Evolutionary conservation across 768 basidiomycete genomes (phyloP).

Genomic region (Serpula lacrymans): DNA sequence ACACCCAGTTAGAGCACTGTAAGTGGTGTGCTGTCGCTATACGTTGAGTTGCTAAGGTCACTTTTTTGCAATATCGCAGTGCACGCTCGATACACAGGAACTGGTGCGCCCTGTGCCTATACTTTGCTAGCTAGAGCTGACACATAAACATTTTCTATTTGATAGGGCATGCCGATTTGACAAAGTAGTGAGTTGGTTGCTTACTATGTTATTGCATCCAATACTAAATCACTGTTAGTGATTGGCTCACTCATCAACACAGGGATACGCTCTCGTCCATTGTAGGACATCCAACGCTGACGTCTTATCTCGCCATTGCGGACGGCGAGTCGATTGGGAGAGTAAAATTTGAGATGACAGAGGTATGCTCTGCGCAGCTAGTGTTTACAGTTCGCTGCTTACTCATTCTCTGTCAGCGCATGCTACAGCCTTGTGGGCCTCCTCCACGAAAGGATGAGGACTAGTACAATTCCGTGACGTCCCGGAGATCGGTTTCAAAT

Average conservation of each 20-base stretch:
- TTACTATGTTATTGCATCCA: neutral
- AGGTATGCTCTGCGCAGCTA: constrained; percentile 49
- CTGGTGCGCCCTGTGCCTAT: constrained; percentile 51
- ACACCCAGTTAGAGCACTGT: constrained; percentile 95
- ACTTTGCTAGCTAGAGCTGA: constrained; percentile 1
- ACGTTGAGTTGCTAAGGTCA: constrained; percentile 1
- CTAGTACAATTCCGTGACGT: no score
- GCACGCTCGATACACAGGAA: constrained; percentile 94
- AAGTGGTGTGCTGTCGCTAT: constrained; percentile 30
- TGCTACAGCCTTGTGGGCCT: constrained; percentile 93
- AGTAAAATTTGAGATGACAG: constrained; percentile 90
- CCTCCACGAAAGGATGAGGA: constrained; percentile 89
- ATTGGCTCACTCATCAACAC: constrained; percentile 98
- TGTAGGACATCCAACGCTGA: constrained; percentile 83
- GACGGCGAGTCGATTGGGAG: constrained; percentile 93
- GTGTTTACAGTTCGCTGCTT: constrained; percentile 18
- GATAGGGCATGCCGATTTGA: constrained; percentile 92
- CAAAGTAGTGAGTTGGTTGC: constrained; percentile 74
- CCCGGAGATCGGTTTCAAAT: no score
- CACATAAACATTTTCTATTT: constrained; percentile 9
- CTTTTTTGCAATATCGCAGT: constrained; percentile 45
- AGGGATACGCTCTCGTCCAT: constrained; percentile 93
- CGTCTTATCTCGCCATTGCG: constrained; percentile 87
- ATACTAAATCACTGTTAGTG: constrained; percentile 46
- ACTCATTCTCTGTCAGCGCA: constrained; percentile 49